These are phyloP conservation scores for Aspergillus leporis DNA, from an alignment of 495 filamentous ascomycete genomes.

Conservation along the genomic window DNA sequence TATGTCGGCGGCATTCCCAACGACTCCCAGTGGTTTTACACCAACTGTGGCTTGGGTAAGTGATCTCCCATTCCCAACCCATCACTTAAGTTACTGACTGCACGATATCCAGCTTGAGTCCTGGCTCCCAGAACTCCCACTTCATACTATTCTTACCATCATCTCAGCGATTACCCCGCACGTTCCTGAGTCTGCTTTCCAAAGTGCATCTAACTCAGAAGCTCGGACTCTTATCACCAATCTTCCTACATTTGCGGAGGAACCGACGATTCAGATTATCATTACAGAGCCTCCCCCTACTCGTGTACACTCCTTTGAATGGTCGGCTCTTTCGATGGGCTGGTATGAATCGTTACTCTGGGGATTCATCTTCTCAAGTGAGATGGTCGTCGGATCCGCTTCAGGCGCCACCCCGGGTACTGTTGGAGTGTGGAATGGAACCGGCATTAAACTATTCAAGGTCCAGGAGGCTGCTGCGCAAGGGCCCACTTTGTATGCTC, in stretches of 20 bases:
- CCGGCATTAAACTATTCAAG: conserved; percentile 80
- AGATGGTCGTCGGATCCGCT: conserved; percentile 77
- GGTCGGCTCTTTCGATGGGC: conserved; percentile 87
- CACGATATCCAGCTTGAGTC: conserved; percentile 70
- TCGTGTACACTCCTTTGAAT: conserved; percentile 89
- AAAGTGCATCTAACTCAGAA: conserved; percentile 22
- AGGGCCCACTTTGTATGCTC: conserved; percentile 78
- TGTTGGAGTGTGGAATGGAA: conserved; percentile 95
- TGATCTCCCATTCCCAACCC: conserved; percentile 7
- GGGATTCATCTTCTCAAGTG: conserved; percentile 90
- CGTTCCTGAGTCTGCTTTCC: conserved; percentile 42
- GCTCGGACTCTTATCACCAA: conserved; percentile 44
- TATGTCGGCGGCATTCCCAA: conserved; percentile 55
- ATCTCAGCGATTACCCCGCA: conserved; percentile 59
- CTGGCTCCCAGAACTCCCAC: conserved; percentile 88
- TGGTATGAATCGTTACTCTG: conserved; percentile 97
- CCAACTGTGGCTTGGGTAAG: conserved; percentile 75
- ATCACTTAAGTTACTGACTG: conserved; percentile 13
- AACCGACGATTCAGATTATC: conserved; percentile 64
- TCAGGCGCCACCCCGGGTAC: conserved; percentile 61
- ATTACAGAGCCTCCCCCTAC: conserved; percentile 67
- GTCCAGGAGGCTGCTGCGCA: conserved; percentile 82
- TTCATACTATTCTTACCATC: conserved; percentile 85
- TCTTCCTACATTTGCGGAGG: conserved; percentile 60
- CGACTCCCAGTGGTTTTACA: conserved; percentile 62